Base-by-base conservation (phyloP, 176 grass and related monocot species). In the Aegilops tauschii region DNA sequence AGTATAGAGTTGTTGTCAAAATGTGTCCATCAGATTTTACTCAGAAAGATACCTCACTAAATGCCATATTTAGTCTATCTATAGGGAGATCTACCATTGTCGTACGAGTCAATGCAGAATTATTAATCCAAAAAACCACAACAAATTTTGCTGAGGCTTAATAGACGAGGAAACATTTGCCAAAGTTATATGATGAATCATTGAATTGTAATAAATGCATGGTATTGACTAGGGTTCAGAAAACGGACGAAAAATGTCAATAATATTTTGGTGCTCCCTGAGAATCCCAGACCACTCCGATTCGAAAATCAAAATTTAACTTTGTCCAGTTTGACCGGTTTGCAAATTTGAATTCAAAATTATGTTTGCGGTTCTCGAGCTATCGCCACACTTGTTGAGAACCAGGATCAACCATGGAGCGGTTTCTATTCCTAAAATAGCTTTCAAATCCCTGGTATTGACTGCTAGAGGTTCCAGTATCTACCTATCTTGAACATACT, bases 51-150 rank as follows among this genome's bases (percentile, higher is more conserved):
- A 83, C 34, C 12, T 14, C 71, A 78, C 23, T 82, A 29, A 65
- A 75, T 82, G 61, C 30, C 36, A 27, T 28, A 77, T 77, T 31
- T 67, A 77, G 78, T 82, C 31, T 28, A 59, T 54, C 16, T 59
- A 62, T 4, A 56, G 45, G 13, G 7, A 34, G 78, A 90, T 31
- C 49, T 18, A 49, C 54, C 42, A 12, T 82, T 20, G 9, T 37
- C 25, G 8, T 34, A 78, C 4, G 17, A 25, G 31, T 8, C 17
- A 50, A 65, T 73, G 54, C 7, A 62, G 20, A 49, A 76, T 42
- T 16, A 82, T 68, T 27, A 54, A 91, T 86, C 74, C 76, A 62
- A 71, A 58, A 59, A 80, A 84, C 62, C 69, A 88, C 9, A 79
- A 86, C 9, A 61, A 50, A 76, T 5, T 87, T 87, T 34, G 44